Evolutionary conservation across 495 filamentous ascomycete genomes (phyloP), one percentile per base, ranked within the genome.

Genomic region (Astrocystis sublimbata): DNA sequence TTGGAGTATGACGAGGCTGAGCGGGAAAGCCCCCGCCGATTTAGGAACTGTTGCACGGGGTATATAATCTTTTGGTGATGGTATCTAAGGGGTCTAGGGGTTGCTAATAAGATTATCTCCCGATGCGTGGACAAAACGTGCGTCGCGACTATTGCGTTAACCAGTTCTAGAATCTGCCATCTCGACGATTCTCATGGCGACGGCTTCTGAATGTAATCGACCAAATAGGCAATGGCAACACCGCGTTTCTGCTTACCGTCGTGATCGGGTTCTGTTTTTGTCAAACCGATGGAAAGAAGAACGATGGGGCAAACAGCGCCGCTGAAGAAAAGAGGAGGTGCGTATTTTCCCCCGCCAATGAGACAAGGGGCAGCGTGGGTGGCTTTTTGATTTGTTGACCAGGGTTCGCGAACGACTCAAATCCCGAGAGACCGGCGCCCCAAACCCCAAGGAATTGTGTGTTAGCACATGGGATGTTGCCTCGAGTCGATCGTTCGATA

Each of bases 1-100:
- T 40, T 65, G 53, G 60, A 60, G 57, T 59, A 59, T 65, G 62
- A 60, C 69, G 60, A 71, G 69, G 69, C 69, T 71, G 63, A 67
- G 45, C 40, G 52, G 59, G n/a, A n/a, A 60, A 59, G 64, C 61
- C 59, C 60, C 46, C 31, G 49, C 66, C 60, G 67, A 61, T 63
- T 53, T 60, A 58, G 59, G 65, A 58, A n/a, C 64, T 30, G 59
- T 64, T 19, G 65, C 49, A 64, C 61, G 58, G 61, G 43, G 58
- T 54, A 63, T 56, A 60, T 52, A 52, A 7, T 35, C 3, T 59
- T 47, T 24, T 42, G 54, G 10, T 58, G 23, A 31, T 30, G 23
- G 24, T 57, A 30, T 26, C 12, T 24, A 36, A 24, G 31, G 51
- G 33, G 5, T n/a, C n/a, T n/a, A n/a, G n/a, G n/a, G 21, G 31